Percentiles rank a stretch among this genome's conserved stretches.
Conservation (phyloP, 192 early-diverging fungal genomes). For the Entomortierella beljakovae region DNA sequence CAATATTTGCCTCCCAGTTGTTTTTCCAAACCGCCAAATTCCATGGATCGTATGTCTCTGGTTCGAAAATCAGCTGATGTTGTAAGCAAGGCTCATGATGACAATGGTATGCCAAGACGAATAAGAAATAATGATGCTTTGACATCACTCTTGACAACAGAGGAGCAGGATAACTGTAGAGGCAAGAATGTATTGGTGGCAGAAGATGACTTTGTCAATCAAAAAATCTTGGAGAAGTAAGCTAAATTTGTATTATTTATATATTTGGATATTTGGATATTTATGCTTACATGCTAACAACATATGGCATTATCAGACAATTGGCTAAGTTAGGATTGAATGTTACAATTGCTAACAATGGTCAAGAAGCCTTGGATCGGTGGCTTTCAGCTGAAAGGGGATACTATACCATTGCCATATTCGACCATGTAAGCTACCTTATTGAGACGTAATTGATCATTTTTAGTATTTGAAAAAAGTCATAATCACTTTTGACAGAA, state of each 20-base stretch:
- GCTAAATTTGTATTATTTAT: background rate
- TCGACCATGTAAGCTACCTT: conserved; percentile 48
- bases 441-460: no score
- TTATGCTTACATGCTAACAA: background rate
- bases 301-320: conserved; percentile 18
- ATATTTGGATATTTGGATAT: background rate
- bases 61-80: background rate
- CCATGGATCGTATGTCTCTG: no score
- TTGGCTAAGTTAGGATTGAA: conserved; percentile 49
- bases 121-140: conserved; percentile 44
- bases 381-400: conserved; percentile 39
- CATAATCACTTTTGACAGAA: no score
- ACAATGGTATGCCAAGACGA: conserved; percentile 24
- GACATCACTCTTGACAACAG: conserved; percentile 24
- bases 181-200: conserved; percentile 51
- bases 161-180: conserved; percentile 25
- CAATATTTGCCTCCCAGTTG: background rate
- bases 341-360: conserved; percentile 51
- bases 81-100: background rate
- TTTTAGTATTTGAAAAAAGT: no score
- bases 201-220: conserved; percentile 49
- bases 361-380: conserved; percentile 33
- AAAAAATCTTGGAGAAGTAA: conserved; percentile 51
- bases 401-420: conserved; percentile 46
- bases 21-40: background rate